A percentile compares a stretch with the other conserved stretches of the same genome.
These are phyloP conservation scores for Selaginella tamariscina DNA, from an alignment of 75 land plant species.

Conservation along the genomic window DNA sequence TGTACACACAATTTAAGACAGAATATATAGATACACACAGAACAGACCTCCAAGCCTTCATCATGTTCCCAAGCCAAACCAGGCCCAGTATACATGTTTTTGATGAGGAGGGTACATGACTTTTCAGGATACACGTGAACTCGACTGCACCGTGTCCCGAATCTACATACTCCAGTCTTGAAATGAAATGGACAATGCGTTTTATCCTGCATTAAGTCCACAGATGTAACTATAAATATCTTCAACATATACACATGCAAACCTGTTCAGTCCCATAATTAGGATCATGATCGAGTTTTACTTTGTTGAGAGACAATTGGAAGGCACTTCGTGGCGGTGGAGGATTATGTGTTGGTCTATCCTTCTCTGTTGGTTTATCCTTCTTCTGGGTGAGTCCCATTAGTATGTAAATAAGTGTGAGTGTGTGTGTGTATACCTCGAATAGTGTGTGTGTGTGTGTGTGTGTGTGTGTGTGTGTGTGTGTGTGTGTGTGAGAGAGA, in stretches of 20 bases:
- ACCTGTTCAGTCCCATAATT: constrained; percentile 97
- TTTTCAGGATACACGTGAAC: constrained; percentile 92
- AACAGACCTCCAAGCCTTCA: constrained; percentile 98
- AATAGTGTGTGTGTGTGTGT: too few species aligned
- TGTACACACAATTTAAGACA: not conserved
- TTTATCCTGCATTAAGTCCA: constrained; percentile 58
- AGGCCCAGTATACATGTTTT: constrained; percentile 96
- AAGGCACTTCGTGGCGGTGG: constrained; percentile 53
- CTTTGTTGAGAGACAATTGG: constrained; percentile 35
- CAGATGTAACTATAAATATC: not conserved
- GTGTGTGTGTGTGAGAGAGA: too few species aligned
- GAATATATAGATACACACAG: constrained; percentile 16
- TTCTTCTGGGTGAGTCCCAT: not conserved
- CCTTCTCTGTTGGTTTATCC: too few species aligned
- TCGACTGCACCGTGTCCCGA: constrained; percentile 89
- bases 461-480: too few species aligned
- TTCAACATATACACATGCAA: not conserved
- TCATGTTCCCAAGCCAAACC: constrained; percentile 91
- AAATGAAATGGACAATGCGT: constrained; percentile 90
- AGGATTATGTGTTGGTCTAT: constrained; percentile 21
- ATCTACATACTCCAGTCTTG: constrained; percentile 93
- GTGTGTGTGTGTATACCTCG: too few species aligned
- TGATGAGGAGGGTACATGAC: constrained; percentile 88
- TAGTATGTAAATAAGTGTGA: not conserved
- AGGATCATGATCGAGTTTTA: constrained; percentile 44